Base-by-base conservation (phyloP, 257 asterid species). In the Solanum pennellii region DNA sequence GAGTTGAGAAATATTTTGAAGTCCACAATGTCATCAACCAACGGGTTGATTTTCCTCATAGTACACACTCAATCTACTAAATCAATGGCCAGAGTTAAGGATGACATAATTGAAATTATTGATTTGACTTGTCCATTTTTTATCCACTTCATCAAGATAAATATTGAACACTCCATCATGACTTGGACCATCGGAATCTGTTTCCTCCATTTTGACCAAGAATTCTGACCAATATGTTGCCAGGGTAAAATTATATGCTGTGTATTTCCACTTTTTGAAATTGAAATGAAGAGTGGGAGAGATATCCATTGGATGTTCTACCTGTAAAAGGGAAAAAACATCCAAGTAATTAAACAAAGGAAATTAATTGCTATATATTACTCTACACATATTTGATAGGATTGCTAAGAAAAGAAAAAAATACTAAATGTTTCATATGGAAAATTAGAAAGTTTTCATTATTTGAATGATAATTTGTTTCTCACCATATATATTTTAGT, bases 141-240 rank as follows among this genome's bases (percentile, higher is more conserved):
- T 41, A 14, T 87, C 86, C 15, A 37, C 42, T 60, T 77, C 68
- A n/a, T 87, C 88, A 37, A 87, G 88, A 56, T 59, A 62, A 59
- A 77, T 45, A 47, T 87, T 87, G 86, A 87, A 75, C 14, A 76
- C 35, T 20, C 66, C 87, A 37, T 27, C 52, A 11, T 39, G 21
- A 2, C 77, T 75, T 14, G 33, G 85, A 60, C 83, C 86, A 77
- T 59, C 49, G 7, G 66, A 37, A 27, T 87, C 80, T 12, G 49
- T 68, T 59, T 8, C 11, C 37, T 75, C 66, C 29, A 62, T 62
- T 42, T 29, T 87, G 35, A 87, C 88, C 2, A 87, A 29, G 69
- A 74, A 79, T 23, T 86, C 86, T 56, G 88, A 77, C 88, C 86
- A 77, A 77, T 56, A 87, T 23, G 56, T 77, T 49, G 88, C 71